Conservation (phyloP, 768 basidiomycete genomes). For the Pleurotus ostreatus region DNA sequence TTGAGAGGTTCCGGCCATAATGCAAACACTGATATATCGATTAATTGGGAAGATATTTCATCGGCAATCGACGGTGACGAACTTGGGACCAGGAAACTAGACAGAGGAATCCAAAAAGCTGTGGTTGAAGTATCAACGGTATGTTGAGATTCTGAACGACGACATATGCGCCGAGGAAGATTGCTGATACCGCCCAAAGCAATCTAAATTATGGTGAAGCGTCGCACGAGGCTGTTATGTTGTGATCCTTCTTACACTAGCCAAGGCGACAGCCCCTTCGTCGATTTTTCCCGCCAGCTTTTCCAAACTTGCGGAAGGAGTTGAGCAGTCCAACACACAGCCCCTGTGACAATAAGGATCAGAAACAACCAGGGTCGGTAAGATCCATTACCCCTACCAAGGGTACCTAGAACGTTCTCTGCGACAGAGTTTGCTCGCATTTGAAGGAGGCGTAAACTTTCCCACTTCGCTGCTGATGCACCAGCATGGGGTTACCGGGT, state of each 20-base stretch:
- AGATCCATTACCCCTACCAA: slow-evolving; percentile 34
- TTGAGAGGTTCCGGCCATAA: slow-evolving; percentile 48
- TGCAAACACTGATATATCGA: slow-evolving; percentile 53
- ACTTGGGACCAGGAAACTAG: slow-evolving; percentile 69
- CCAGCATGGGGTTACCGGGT: too few species aligned
- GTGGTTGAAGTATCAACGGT: slow-evolving; percentile 67
- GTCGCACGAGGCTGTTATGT: too few species aligned
- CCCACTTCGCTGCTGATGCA: too few species aligned
- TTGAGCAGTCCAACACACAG: slow-evolving; percentile 64
- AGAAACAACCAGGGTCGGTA: too few species aligned
- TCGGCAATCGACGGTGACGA: slow-evolving; percentile 10
- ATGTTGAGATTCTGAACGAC: slow-evolving; percentile 65
- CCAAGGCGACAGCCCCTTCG: slow-evolving; percentile 62
- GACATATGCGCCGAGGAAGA: slow-evolving; percentile 66
- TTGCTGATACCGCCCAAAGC: slow-evolving; percentile 56
- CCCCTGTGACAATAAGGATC: slow-evolving; percentile 32
- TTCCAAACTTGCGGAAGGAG: slow-evolving; percentile 74
- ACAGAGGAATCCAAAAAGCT: slow-evolving; percentile 56
- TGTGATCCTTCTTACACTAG: slow-evolving; percentile 46
- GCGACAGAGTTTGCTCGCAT: slow-evolving; percentile 39
- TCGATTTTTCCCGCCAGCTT: slow-evolving; percentile 62
- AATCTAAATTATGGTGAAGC: slow-evolving; percentile 29
- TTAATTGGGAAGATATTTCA: not conserved
- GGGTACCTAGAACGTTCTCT: slow-evolving; percentile 68
- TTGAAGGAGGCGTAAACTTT: too few species aligned